phyloP scores from a whole-genome alignment of 176 grass and related monocot genomes.

The Lolium perenne region DNA sequence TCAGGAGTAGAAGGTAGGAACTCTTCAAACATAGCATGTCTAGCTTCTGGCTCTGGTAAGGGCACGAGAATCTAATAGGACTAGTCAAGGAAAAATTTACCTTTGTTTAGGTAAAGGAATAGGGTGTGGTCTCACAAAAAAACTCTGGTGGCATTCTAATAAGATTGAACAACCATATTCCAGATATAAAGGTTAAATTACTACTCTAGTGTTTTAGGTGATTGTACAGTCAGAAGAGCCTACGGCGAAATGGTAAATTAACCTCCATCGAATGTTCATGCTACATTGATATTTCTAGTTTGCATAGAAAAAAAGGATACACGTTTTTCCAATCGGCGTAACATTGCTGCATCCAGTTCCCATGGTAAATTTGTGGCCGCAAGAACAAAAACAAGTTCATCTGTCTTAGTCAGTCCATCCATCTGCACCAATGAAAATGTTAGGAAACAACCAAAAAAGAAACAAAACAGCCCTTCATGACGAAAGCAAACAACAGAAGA shows the following conservation, averaged over 20 bases:
- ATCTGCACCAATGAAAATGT: constrained; percentile 63
- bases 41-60: constrained; percentile 89
- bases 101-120: background rate
- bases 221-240: background rate
- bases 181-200: background rate
- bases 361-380: constrained; percentile 96
- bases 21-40: constrained; percentile 85
- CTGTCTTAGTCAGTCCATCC: constrained; percentile 91
- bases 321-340: constrained; percentile 87
- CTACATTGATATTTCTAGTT: background rate
- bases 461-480: background rate
- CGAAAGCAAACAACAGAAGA: background rate
- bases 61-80: constrained; percentile 88
- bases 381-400: constrained; percentile 94
- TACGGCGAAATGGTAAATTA: background rate
- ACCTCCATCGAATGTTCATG: background rate
- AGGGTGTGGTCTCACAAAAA: background rate
- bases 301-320: constrained; percentile 61
- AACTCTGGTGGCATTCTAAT: background rate
- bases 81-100: constrained; percentile 34
- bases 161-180: background rate
- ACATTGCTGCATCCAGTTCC: constrained; percentile 91
- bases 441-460: constrained; percentile 26
- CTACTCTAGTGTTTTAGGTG: background rate
- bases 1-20: constrained; percentile 63